phyloP scores from a whole-genome alignment of 805 yeast species.

The Grigorovia humatica region DNA sequence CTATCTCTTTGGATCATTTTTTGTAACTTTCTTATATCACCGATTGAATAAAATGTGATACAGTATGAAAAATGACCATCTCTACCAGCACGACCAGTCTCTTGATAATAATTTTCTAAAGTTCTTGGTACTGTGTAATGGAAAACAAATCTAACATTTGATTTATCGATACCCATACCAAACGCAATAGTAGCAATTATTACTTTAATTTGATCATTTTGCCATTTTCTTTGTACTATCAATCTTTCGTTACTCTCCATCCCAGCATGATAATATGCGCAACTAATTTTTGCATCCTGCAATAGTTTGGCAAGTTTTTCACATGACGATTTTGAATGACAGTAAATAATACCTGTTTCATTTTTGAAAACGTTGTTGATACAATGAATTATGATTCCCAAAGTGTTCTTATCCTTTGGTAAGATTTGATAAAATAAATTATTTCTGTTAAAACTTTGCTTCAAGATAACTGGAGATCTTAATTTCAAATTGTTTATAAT shows the following conservation, averaged over 20 bases:
- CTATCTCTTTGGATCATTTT: conserved; percentile 68
- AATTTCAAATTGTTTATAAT: conserved; percentile 69
- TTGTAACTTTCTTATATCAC: conserved; percentile 70
- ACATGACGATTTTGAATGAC: conserved; percentile 83
- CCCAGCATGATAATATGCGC: conserved; percentile 90
- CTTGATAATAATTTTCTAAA: conserved; percentile 94
- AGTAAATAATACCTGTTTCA: conserved; percentile 81
- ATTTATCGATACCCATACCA: conserved; percentile 98
- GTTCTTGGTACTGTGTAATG: conserved; percentile 84
- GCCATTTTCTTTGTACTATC: conserved; percentile 75
- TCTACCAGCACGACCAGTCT: conserved; percentile 97
- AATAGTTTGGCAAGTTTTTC: conserved; percentile 64
- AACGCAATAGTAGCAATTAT: conserved; percentile 97
- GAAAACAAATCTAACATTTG: conserved; percentile 86
- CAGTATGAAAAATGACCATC: conserved; percentile 82
- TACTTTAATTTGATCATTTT: conserved; percentile 53
- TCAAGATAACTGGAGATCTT: conserved; percentile 51
- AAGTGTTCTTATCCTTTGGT: conserved; percentile 45
- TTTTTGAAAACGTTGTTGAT: conserved; percentile 41
- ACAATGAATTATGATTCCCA: conserved; percentile 50
- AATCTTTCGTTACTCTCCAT: conserved; percentile 69
- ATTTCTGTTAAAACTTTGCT: conserved; percentile 86
- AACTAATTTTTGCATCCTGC: conserved; percentile 47
- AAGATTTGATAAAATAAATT: conserved; percentile 73
- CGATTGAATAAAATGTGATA: conserved; percentile 67